These are phyloP conservation scores for Xylaria sp. DNA, from an alignment of 2,329 filamentous ascomycete genomes.

Conservation along the genomic window DNA sequence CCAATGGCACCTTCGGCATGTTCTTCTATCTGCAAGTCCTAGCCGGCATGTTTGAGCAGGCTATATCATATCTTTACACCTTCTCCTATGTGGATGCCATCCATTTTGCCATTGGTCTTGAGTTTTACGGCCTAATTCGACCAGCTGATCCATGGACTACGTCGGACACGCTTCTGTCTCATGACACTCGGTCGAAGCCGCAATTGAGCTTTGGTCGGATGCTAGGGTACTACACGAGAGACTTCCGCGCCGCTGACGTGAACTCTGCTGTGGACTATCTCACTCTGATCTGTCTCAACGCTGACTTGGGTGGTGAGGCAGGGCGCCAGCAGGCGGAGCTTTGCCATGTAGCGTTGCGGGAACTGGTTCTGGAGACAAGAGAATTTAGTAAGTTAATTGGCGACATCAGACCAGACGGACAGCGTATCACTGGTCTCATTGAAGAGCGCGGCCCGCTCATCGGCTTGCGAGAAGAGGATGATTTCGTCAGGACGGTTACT, in stretches of 20 bases:
- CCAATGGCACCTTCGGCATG: constrained; percentile 80
- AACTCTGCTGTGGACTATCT: constrained; percentile 95
- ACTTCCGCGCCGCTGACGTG: constrained; percentile 91
- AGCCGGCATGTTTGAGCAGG: constrained; percentile 93
- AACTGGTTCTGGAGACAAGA: constrained; percentile 94
- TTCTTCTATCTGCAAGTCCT: constrained; percentile 94
- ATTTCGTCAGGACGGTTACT: constrained; percentile 92
- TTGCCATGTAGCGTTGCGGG: constrained; percentile 91
- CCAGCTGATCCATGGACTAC: constrained; percentile 82
- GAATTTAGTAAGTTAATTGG: constrained; percentile 95
- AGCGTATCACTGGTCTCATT: constrained; percentile 85
- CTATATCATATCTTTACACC: constrained; percentile 87
- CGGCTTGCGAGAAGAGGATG: constrained; percentile 78
- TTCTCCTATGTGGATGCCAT: constrained; percentile 94
- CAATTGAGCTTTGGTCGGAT: constrained; percentile 96
- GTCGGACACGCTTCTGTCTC: constrained; percentile 74
- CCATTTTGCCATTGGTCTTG: constrained; percentile 90
- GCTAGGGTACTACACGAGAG: constrained; percentile 92
- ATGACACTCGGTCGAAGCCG: constrained; percentile 74
- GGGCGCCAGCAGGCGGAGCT: constrained; percentile 81
- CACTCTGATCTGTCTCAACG: constrained; percentile 88
- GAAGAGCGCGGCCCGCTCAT: constrained; percentile 87
- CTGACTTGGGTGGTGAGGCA: constrained; percentile 78
- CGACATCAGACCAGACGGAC: constrained; percentile 87
- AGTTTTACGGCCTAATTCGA: constrained; percentile 88